phyloP scores from a whole-genome alignment of 345 rosid species.

The Moricandia moricandioides region DNA sequence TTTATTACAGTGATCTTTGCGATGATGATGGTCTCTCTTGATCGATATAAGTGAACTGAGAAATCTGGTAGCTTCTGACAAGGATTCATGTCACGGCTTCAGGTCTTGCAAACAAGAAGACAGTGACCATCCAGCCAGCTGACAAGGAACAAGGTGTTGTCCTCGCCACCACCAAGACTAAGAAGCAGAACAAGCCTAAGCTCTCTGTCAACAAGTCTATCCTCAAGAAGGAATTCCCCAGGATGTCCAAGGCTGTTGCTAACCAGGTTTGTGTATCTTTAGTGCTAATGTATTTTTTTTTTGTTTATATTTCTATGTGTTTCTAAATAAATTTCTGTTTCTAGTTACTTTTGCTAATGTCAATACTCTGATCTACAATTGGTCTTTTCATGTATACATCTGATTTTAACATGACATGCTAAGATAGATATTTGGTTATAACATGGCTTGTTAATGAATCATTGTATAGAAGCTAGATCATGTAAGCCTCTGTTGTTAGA shows the following conservation, averaged over 20 bases:
- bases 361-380: not conserved
- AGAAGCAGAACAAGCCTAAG: slow-evolving; percentile 53
- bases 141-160: slow-evolving; percentile 60
- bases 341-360: not conserved
- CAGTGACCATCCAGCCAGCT: slow-evolving; percentile 69
- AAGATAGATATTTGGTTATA: not conserved
- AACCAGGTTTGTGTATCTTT: not conserved
- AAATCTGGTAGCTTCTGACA: not conserved
- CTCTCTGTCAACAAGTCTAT: not conserved
- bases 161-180: slow-evolving; percentile 77
- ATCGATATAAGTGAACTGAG: too few species aligned
- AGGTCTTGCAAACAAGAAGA: slow-evolving; percentile 18
- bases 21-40: not conserved
- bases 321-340: not conserved
- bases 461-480: too few species aligned
- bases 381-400: not conserved
- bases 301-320: not conserved
- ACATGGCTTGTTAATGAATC: too few species aligned
- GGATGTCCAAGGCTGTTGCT: slow-evolving; percentile 1
- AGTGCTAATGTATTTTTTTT: too few species aligned
- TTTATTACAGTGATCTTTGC: not conserved
- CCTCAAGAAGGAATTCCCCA: not conserved
- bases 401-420: not conserved
- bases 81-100: not conserved
- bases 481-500: too few species aligned